Evolutionary conservation across 148 eudicot species (phyloP), one percentile per base, ranked within the genome.

Genomic region (Hydrangea macrophylla): DNA sequence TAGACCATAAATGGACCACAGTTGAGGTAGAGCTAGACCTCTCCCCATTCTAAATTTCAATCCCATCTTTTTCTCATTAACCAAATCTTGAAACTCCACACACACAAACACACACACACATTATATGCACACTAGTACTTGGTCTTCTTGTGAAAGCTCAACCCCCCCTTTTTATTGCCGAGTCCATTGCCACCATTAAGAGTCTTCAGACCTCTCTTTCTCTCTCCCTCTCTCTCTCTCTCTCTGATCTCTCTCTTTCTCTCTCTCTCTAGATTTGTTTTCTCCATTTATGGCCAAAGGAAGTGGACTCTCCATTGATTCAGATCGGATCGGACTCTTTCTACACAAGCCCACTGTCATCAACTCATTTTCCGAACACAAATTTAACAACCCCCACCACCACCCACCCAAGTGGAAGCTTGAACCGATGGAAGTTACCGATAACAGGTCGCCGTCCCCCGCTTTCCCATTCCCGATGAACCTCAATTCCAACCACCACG

Each of bases 251-350:
- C n/a, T n/a, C n/a, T n/a, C 67, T 53, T 55, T 22, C 27, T 79
- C 37, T 71, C 61, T 71, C 50, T 70, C 51, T 60, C 26, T 11
- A 54, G 33, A 31, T 31, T 36, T 48, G 23, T 62, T 27, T 26
- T 70, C 73, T 57, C 58, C 71, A 76, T 74, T 70, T 75, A 82
- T 80, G 82, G 83, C 85, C 78, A 72, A 67, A 61, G 79, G 76
- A 60, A 73, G 82, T 86, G 83, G 86, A 86, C 88, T 84, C 82
- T 77, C 81, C 78, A 65, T 81, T 79, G 81, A 86, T 77, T 77
- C 81, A 77, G 79, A 79, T 83, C 84, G 56, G 69, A 79, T 65
- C 73, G 26, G 42, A 28, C 50, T 70, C 28, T 69, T 64, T 65
- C 69, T 12, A 30, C 67, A 62, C 71, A 62, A 65, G 1, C 76